Conservation (phyloP, 2,329 filamentous ascomycete species). For the Fusarium phyllophilum region DNA sequence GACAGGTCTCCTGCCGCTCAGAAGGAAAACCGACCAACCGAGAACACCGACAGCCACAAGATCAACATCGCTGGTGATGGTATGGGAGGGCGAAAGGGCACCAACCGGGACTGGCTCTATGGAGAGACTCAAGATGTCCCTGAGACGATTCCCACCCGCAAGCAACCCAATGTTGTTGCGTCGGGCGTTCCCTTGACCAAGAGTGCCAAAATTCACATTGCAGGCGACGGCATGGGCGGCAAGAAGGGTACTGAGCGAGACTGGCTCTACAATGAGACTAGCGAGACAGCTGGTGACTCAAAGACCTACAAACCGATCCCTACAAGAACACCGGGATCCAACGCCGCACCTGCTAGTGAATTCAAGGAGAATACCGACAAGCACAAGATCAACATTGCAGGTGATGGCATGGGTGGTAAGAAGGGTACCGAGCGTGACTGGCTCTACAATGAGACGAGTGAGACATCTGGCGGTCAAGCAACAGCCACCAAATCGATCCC, state of each 20-base stretch:
- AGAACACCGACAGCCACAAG: constrained; percentile 54
- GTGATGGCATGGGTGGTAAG: constrained; percentile 73
- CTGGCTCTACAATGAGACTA: constrained; percentile 67
- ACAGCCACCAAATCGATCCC: constrained; percentile 43
- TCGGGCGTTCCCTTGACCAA: constrained; percentile 27
- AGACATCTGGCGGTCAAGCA: constrained; percentile 31
- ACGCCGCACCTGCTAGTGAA: background rate
- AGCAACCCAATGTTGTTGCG: constrained; percentile 26
- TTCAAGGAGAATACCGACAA: constrained; percentile 29
- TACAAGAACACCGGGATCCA: constrained; percentile 48
- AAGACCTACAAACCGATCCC: constrained; percentile 44
- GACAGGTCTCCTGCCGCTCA: constrained; percentile 65
- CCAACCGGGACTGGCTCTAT: constrained; percentile 67
- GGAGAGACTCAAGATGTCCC: constrained; percentile 48
- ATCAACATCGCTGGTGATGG: constrained; percentile 68
- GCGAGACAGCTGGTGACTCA: constrained; percentile 41
- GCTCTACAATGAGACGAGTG: constrained; percentile 63
- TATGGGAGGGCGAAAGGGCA: constrained; percentile 70
- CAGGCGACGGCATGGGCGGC: constrained; percentile 73
- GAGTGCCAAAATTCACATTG: constrained; percentile 53
- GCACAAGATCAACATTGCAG: constrained; percentile 57
- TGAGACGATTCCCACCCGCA: constrained; percentile 32
- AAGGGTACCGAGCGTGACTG: constrained; percentile 65
- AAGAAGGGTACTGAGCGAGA: constrained; percentile 61
- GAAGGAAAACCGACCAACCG: constrained; percentile 62